Evolutionary conservation across 768 basidiomycete species (phyloP).

Genomic region (Suillus cothurnatus): DNA sequence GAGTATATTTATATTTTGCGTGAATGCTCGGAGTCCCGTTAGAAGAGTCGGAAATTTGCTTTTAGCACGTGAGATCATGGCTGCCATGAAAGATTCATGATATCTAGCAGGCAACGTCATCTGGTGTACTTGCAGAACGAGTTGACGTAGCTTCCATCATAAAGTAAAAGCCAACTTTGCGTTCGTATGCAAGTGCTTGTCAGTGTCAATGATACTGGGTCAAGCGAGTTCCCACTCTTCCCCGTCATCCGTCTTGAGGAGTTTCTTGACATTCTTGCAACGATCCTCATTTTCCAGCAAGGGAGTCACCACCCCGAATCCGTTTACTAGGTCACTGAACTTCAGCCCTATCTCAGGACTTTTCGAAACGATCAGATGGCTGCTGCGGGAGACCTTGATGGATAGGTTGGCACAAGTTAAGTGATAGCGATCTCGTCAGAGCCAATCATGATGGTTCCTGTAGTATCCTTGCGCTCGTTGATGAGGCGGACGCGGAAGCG

Average conservation of each 20-base stretch:
- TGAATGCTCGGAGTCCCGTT: slow-evolving; percentile 42
- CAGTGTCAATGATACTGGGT: neutral
- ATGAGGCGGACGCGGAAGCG: neutral
- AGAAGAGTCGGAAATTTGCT: slow-evolving; percentile 94
- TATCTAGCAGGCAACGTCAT: slow-evolving; percentile 80
- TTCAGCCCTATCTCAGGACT: neutral
- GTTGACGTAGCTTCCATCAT: slow-evolving; percentile 57
- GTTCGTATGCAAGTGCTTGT: neutral
- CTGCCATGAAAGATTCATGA: slow-evolving; percentile 88
- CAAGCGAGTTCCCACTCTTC: neutral
- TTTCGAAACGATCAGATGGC: slow-evolving; percentile 2
- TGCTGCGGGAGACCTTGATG: neutral
- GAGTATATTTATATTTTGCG: slow-evolving; percentile 29
- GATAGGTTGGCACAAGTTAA: neutral
- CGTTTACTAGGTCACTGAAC: neutral
- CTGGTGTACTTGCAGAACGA: slow-evolving; percentile 79
- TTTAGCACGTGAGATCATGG: slow-evolving; percentile 94
- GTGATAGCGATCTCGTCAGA: slow-evolving; percentile 1
- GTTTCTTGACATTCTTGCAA: neutral
- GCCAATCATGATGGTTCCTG: slow-evolving; percentile 4
- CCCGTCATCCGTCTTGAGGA: neutral
- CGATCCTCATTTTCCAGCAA: neutral
- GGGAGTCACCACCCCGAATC: too few species aligned
- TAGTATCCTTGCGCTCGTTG: neutral
- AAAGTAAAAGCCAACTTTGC: neutral